Evolutionary conservation across 345 rosid genomes (phyloP), one percentile per base, ranked within the genome.

Genomic region (Adansonia digitata): DNA sequence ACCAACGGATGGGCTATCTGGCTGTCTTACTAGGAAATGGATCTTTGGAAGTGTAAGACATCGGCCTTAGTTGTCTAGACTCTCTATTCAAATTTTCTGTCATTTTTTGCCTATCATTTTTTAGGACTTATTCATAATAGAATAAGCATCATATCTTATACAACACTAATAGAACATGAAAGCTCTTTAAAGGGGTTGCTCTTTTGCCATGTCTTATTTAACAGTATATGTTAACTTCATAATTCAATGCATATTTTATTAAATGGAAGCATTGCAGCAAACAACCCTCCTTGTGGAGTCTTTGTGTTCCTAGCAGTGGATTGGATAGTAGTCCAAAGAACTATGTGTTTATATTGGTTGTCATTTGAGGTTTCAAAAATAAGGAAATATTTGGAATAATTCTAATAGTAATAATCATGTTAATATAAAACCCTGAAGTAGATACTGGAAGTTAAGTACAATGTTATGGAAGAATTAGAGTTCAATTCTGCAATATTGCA

Each of bases 11-110:
- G 94, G 98, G 99, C 20, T 95, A 88, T 81, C 91, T 95, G 81
- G 98, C 97, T 66, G 96, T 91, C 82, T 72, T 93, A 82, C 89
- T 93, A 22, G 99, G 98, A 78, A 88, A 88, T 79, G 98, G 99
- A 78, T 90, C 94, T 60, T 66, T 95, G 65, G 99, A 95, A 89
- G 96, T 93, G 97, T 95, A 89, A 90, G 92, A 39, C 61, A 70
- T 69, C 79, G 82, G 66, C 74, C 77, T 75, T 52, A 15, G 13
- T 74, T 72, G 7, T 39, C 27, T 64, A 56, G 51, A 45, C 20
- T 71, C 60, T 39, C 46, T 27, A 34, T 18, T 12, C 0, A 39
- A 40, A 5, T 42, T 45, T 46, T 66, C 56, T 24, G 13, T 68
- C 11, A 45, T 17, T 27, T 17, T 68, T 68, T 27, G 7, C 55